A percentile compares a stretch with the other conserved stretches of the same genome.
Evolutionary conservation across 495 filamentous ascomycete genomes (phyloP).

Genomic region (Aspergillus conjunctus): DNA sequence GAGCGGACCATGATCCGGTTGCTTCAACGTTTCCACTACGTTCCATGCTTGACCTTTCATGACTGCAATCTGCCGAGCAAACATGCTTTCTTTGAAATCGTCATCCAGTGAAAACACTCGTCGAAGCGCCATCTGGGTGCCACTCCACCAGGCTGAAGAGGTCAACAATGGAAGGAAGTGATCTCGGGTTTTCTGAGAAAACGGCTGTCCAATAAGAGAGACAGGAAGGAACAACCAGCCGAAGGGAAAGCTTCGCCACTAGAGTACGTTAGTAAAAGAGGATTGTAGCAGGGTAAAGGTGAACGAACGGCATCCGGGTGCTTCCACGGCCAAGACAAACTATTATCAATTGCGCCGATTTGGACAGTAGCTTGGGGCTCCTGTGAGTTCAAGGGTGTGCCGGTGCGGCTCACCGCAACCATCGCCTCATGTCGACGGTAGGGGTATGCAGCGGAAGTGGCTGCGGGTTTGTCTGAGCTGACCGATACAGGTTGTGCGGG

Average conservation of each 20-base stretch:
- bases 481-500: conserved; percentile 60
- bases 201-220: conserved; percentile 92
- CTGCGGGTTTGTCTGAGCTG: conserved; percentile 41
- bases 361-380: conserved; percentile 63
- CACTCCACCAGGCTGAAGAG: conserved; percentile 94
- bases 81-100: conserved; percentile 98
- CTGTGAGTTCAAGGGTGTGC: conserved; percentile 51
- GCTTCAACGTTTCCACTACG: conserved; percentile 95
- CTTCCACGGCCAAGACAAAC: conserved; percentile 98
- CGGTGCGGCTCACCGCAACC: conserved; percentile 68
- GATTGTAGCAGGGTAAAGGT: background rate
- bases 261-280: conserved; percentile 26
- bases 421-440: conserved; percentile 83
- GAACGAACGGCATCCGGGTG: conserved; percentile 79
- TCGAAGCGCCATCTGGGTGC: conserved; percentile 84
- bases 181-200: conserved; percentile 86
- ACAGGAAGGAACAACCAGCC: conserved; percentile 98
- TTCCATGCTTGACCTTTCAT: conserved; percentile 99
- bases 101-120: conserved; percentile 85
- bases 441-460: conserved; percentile 56
- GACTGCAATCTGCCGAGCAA: conserved; percentile 91
- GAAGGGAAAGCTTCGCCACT: conserved; percentile 92
- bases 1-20: conserved; percentile 85
- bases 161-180: conserved; percentile 94
- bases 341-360: conserved; percentile 96